Conservation (phyloP, 106 monocot genomes). For the Phalaenopsis aphrodite region DNA sequence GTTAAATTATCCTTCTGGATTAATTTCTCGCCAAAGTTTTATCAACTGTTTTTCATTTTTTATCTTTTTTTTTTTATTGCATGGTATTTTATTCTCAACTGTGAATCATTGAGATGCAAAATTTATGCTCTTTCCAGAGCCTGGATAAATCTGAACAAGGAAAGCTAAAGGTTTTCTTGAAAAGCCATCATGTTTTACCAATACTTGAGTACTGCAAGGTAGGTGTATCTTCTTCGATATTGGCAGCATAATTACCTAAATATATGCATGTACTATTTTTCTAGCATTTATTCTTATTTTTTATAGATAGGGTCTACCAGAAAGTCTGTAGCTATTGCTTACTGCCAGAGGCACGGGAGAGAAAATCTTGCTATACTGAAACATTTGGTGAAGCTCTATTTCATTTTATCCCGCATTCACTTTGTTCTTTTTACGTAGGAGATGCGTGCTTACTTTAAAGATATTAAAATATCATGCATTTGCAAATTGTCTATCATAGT, state of each 20-base stretch:
- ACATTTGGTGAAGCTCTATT: conserved; percentile 49
- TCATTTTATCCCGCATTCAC: not conserved
- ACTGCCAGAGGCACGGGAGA: conserved; percentile 69
- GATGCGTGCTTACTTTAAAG: not conserved
- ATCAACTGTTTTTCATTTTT: not conserved
- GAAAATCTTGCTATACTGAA: conserved; percentile 72
- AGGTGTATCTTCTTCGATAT: not conserved
- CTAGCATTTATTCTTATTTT: conserved; percentile 5
- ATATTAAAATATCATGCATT: not conserved
- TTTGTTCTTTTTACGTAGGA: not conserved
- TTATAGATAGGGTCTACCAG: conserved; percentile 72
- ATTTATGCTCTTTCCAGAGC: conserved; percentile 31
- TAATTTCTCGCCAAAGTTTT: not conserved
- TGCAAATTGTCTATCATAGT: not conserved
- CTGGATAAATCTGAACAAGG: conserved; percentile 57
- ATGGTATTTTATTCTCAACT: not conserved
- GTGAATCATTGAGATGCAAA: not conserved
- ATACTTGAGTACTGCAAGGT: conserved; percentile 99
- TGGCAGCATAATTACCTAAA: not conserved
- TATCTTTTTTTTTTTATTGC: not conserved
- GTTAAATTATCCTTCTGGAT: not conserved
- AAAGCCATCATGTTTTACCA: conserved; percentile 68
- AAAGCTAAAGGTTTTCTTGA: conserved; percentile 60
- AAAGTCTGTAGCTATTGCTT: conserved; percentile 55
- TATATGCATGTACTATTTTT: not conserved